Percentiles rank a stretch among this genome's conserved stretches.
Conservation (phyloP, 768 basidiomycete genomes). For the Cantharellus cinnabarinus region DNA sequence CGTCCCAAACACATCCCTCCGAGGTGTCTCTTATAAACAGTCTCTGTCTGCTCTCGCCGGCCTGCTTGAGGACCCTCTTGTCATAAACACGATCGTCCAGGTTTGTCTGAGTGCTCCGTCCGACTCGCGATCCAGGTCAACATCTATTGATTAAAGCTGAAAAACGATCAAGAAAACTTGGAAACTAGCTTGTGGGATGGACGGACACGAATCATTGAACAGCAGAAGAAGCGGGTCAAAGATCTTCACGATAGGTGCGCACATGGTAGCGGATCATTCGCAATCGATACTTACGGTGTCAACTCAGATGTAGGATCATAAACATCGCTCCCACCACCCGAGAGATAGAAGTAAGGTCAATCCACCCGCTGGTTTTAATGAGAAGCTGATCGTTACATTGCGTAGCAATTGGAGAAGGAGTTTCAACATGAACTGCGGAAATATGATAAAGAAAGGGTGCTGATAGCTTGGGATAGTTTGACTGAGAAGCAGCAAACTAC, state of each 20-base stretch:
- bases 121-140: neutral
- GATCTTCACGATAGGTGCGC: conserved; percentile 35
- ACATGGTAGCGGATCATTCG: conserved; percentile 1
- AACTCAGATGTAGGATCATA: conserved; percentile 41
- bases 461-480: conserved; percentile 64
- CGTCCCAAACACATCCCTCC: conserved; percentile 20
- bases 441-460: conserved; percentile 48
- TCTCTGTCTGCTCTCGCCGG: conserved; percentile 43
- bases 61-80: conserved; percentile 32
- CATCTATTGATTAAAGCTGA: conserved; percentile 27
- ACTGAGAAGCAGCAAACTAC: conserved; percentile 45
- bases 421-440: conserved; percentile 42
- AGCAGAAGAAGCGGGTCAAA: conserved; percentile 53
- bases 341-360: conserved; percentile 36
- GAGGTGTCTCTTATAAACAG: conserved; percentile 42
- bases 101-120: conserved; percentile 19
- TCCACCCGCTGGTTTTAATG: conserved; percentile 1
- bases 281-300: neutral
- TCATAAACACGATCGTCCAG: conserved; percentile 30
- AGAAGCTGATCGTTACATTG: neutral
- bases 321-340: conserved; percentile 44
- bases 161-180: conserved; percentile 45
- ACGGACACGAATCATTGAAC: conserved; percentile 35
- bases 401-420: conserved; percentile 42
- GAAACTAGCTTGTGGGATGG: conserved; percentile 53